phyloP scores from a whole-genome alignment of 495 filamentous ascomycete species.

The Lichina pygmaea region DNA sequence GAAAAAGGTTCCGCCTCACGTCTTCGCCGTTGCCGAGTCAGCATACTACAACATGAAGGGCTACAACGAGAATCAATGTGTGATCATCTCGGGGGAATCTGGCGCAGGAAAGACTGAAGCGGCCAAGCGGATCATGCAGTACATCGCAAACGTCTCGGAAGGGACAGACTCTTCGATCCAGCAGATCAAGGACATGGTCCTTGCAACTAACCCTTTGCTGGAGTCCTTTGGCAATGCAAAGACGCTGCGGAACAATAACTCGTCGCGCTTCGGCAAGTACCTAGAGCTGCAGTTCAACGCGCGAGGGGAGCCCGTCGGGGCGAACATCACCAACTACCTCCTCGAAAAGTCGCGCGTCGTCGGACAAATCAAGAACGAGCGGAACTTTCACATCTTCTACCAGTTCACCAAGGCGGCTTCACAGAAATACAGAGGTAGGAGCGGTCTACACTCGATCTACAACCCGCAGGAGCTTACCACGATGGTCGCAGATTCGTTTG shows the following conservation, averaged over 20 bases:
- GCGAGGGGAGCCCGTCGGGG: constrained; percentile 80
- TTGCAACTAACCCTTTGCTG: constrained; percentile 89
- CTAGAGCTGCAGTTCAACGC: constrained; percentile 90
- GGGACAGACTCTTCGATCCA: constrained; percentile 79
- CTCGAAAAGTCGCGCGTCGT: constrained; percentile 91
- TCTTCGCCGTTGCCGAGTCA: constrained; percentile 91
- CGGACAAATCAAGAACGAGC: constrained; percentile 81
- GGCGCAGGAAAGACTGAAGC: constrained; percentile 99
- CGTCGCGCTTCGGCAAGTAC: constrained; percentile 94
- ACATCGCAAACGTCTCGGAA: constrained; percentile 90
- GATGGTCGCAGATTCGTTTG: constrained; percentile 32
- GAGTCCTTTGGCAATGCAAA: constrained; percentile 98
- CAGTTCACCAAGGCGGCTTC: constrained; percentile 92
- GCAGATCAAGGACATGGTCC: constrained; percentile 93
- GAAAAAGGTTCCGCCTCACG: constrained; percentile 52
- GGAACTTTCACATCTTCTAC: constrained; percentile 99
- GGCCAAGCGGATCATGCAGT: constrained; percentile 97
- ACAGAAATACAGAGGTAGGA: constrained; percentile 44
- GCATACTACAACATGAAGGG: constrained; percentile 99
- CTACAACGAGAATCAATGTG: constrained; percentile 97
- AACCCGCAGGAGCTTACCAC: neutral
- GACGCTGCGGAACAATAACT: constrained; percentile 96
- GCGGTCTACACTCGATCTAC: neutral
- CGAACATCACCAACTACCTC: constrained; percentile 94
- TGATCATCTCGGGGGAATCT: constrained; percentile 97